phyloP scores from a whole-genome alignment of 768 basidiomycete genomes.

The Termitomyces sp. region DNA sequence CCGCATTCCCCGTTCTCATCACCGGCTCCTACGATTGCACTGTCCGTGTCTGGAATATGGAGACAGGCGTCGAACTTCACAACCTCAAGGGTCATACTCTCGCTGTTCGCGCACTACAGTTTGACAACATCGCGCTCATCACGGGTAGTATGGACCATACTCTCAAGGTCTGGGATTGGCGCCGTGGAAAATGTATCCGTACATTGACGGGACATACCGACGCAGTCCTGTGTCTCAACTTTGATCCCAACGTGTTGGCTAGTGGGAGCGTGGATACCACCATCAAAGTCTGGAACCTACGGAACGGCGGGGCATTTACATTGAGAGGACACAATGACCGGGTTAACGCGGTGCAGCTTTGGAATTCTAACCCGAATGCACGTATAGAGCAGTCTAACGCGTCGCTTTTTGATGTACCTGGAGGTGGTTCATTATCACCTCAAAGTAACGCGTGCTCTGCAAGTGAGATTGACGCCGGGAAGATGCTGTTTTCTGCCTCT shows the following conservation, averaged over 20 bases:
- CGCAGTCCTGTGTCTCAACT: conserved; percentile 87
- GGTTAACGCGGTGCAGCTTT: conserved; percentile 93
- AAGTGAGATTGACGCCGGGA: conserved; percentile 67
- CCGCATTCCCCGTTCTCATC: conserved; percentile 89
- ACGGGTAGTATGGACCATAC: conserved; percentile 97
- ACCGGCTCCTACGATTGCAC: conserved; percentile 97
- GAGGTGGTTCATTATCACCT: conserved; percentile 14
- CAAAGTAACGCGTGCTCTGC: conserved; percentile 20
- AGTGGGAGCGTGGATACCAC: conserved; percentile 94
- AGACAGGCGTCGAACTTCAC: conserved; percentile 79
- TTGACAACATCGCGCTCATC: conserved; percentile 91
- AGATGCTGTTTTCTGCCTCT: conserved; percentile 96
- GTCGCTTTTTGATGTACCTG: conserved; percentile 30
- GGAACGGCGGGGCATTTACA: conserved; percentile 87
- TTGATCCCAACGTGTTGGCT: conserved; percentile 86
- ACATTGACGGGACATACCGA: conserved; percentile 88
- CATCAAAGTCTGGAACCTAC: conserved; percentile 92
- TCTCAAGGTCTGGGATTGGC: conserved; percentile 95
- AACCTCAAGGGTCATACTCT: conserved; percentile 87
- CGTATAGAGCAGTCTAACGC: conserved; percentile 23
- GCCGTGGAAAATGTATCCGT: conserved; percentile 80
- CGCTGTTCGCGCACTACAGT: conserved; percentile 89
- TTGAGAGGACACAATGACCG: conserved; percentile 91
- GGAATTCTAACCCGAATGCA: conserved; percentile 57
- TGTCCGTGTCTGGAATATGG: conserved; percentile 93